phyloP scores from a whole-genome alignment of 129 eudicot species.

The Erigeron canadensis region DNA sequence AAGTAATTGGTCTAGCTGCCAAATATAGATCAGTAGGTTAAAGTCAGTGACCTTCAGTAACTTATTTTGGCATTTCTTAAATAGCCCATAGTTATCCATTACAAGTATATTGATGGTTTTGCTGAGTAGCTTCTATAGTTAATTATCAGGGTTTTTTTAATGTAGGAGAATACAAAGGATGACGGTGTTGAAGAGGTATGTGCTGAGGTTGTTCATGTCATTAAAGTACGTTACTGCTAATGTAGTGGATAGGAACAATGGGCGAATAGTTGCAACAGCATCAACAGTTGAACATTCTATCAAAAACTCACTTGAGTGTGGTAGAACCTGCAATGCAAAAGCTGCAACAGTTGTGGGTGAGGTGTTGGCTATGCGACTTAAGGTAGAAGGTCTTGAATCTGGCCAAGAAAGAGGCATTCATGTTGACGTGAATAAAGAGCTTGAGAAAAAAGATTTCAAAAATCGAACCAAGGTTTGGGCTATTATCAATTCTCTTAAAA shows the following conservation, averaged over 20 bases:
- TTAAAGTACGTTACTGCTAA: slow-evolving; percentile 65
- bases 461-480: slow-evolving; percentile 59
- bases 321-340: slow-evolving; percentile 62
- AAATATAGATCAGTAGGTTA: no score
- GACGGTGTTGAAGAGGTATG: slow-evolving; percentile 62
- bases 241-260: slow-evolving; percentile 60
- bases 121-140: neutral
- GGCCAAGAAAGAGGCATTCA: slow-evolving; percentile 63
- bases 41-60: no score
- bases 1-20: neutral
- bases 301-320: slow-evolving; percentile 57
- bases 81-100: no score
- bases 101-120: no score
- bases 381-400: slow-evolving; percentile 55
- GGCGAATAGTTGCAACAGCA: slow-evolving; percentile 60
- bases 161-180: slow-evolving; percentile 21
- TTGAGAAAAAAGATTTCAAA: slow-evolving; percentile 59
- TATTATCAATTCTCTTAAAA: slow-evolving; percentile 45
- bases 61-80: no score
- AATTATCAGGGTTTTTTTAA: neutral
- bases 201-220: slow-evolving; percentile 58
- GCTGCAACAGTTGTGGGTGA: slow-evolving; percentile 78
- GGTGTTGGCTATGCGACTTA: slow-evolving; percentile 68
- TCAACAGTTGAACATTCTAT: slow-evolving; percentile 66
- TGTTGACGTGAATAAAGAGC: slow-evolving; percentile 51